Percentiles rank a stretch among this genome's conserved stretches.
These are phyloP conservation scores for Citrus trifoliata DNA, from an alignment of 345 rosid species.

Conservation along the genomic window DNA sequence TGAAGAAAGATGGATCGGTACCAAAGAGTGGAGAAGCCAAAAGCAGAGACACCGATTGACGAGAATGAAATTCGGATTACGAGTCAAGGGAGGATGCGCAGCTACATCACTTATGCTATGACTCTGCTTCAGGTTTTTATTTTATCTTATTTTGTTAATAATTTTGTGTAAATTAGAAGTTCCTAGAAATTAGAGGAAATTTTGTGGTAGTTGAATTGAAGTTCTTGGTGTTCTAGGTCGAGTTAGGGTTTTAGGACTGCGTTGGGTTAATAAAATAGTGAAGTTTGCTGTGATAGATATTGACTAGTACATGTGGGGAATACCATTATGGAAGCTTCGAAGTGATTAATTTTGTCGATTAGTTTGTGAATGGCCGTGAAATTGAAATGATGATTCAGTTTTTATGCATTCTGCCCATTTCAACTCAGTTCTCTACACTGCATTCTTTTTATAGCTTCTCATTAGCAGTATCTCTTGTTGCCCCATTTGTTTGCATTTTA, in stretches of 20 bases:
- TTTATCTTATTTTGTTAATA: not conserved
- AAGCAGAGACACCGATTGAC: slow-evolving; percentile 64
- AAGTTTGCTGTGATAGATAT: not conserved
- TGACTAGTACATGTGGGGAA: not conserved
- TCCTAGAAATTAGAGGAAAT: not conserved
- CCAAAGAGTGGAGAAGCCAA: slow-evolving; percentile 77
- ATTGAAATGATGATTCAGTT: not conserved
- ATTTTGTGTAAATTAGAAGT: not conserved
- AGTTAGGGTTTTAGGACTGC: not conserved
- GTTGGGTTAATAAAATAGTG: not conserved
- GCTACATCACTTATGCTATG: slow-evolving; percentile 85
- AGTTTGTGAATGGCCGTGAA: not conserved
- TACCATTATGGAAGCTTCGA: not conserved
- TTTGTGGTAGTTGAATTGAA: not conserved
- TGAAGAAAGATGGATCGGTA: slow-evolving; percentile 68
- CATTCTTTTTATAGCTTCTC: not conserved
- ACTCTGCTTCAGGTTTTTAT: slow-evolving; percentile 64
- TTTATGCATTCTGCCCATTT: not conserved
- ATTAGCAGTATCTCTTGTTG: not conserved
- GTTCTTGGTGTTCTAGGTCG: not conserved
- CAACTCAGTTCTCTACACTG: not conserved
- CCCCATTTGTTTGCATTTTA: not conserved
- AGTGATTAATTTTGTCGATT: not conserved
- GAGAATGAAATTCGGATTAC: slow-evolving; percentile 93
- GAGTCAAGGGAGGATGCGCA: slow-evolving; percentile 82